Evolutionary conservation across 306 rosid genomes (phyloP).

Genomic region (Citrullus mucosospermus): DNA sequence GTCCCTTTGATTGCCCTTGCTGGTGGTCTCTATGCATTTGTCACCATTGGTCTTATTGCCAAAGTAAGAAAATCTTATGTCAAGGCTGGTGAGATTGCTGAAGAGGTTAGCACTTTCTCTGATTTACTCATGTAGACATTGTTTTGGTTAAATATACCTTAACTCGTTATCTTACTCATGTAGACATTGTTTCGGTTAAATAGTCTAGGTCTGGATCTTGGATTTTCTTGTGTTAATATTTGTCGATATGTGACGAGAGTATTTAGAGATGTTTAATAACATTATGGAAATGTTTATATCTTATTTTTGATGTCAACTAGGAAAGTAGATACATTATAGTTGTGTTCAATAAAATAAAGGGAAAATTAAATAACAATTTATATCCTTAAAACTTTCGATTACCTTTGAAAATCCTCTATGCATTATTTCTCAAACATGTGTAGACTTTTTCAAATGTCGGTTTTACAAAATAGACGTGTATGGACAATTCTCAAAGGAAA

Average conservation of each 20-base stretch:
- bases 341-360: background rate
- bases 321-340: background rate
- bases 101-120: constrained; percentile 48
- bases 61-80: constrained; percentile 68
- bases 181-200: background rate
- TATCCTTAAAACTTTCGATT: too few relatives aligned
- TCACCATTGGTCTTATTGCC: constrained; percentile 71
- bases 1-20: constrained; percentile 91
- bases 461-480: too few relatives aligned
- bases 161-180: background rate
- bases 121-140: background rate
- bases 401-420: too few relatives aligned
- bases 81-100: constrained; percentile 91
- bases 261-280: background rate
- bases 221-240: background rate
- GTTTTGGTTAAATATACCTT: background rate
- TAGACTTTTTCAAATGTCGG: too few relatives aligned
- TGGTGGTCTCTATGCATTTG: constrained; percentile 84
- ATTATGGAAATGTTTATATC: too few relatives aligned
- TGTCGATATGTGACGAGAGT: background rate
- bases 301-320: too few relatives aligned
- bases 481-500: too few relatives aligned
- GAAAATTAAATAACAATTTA: too few relatives aligned
- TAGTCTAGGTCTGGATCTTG: background rate
- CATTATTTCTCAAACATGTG: too few relatives aligned